phyloP scores from a whole-genome alignment of 2,329 filamentous ascomycete species.

The Helicocarpus griseus region DNA sequence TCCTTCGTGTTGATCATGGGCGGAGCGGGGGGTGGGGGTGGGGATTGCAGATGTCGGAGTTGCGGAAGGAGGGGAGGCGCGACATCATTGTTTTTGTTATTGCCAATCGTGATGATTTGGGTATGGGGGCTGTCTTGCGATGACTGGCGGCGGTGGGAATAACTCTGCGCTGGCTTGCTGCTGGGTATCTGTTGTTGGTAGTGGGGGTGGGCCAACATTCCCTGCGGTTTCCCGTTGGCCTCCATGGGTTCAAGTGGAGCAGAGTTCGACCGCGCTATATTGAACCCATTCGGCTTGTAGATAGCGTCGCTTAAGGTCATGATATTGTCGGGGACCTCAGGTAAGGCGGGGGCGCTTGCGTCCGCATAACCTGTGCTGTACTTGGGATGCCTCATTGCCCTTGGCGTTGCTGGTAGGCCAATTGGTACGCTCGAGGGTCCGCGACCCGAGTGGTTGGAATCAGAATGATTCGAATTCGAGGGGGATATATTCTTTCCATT shows the following conservation, averaged over 20 bases:
- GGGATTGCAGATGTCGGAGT: conserved; percentile 49
- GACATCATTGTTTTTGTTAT: conserved; percentile 8
- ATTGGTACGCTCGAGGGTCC: conserved; percentile 46
- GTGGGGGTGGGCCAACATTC: conserved; percentile 31
- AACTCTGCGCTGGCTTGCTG: conserved; percentile 25
- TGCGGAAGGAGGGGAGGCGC: conserved; percentile 48
- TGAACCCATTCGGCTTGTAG: conserved; percentile 28
- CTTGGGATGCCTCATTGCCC: conserved; percentile 75
- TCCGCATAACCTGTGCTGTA: conserved; percentile 43
- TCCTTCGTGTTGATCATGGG: conserved; percentile 5
- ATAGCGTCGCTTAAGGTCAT: conserved; percentile 25
- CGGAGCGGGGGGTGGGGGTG: conserved; percentile 39
- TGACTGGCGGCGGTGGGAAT: conserved; percentile 23
- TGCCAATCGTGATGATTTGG: conserved; percentile 5
- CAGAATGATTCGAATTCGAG: conserved; percentile 28
- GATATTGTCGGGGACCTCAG: conserved; percentile 44
- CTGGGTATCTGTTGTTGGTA: conserved; percentile 32
- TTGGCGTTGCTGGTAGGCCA: conserved; percentile 81
- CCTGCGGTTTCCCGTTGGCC: conserved; percentile 22
- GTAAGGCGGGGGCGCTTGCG: conserved; percentile 44
- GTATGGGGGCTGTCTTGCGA: conserved; percentile 15
- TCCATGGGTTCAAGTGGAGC: conserved; percentile 24
- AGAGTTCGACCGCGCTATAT: conserved; percentile 31
- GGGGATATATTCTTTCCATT: conserved; percentile 29
- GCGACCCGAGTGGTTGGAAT: conserved; percentile 32